Evolutionary conservation across 352 stramenopile genomes (phyloP), one percentile per base, ranked within the genome.

Genomic region (Saprolegnia diclina): DNA sequence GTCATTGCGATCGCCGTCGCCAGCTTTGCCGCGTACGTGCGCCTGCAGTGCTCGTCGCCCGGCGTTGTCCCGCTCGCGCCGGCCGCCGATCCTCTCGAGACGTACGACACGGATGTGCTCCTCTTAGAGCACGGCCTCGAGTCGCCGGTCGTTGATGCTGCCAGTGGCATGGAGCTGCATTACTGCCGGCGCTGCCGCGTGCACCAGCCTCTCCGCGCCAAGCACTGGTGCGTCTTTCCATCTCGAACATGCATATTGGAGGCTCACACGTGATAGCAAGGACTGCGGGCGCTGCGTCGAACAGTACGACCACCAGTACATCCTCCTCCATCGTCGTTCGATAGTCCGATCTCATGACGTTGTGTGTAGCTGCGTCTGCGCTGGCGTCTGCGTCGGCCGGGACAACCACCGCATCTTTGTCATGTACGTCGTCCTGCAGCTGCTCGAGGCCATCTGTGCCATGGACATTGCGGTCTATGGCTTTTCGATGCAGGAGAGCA

Each of bases 241-340:
- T 45, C 26, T 26, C 3, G 32, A 4, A 0, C 45, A 22, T 45
- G 40, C 24, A 26, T 45, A 11, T 73, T 22, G 14, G 46, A 26
- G 46, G 10, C 24, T 18, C 18, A 71, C 19, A 55, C 64, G 54
- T 53, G 14, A 10, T 69, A 91, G 83, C 67, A 89, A 89, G 70
- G 80, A 90, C 67, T 92, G 85, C 62, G 75, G 77, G 53, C 79
- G 77, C 14, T 92, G 85, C 67, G 84, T 88, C 22, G 73, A 75
- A 9, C 85, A 92, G 68, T 92, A 92, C 46, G 85, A 92, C 61
- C 85, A 92, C 66, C 85, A 92, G 84, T 92, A 76, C 64, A 77
- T 77, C 11, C 21, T 57, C 6, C 19, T 19, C 29, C 21, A 21
- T n/a, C 38, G 7, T 46, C 52, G 24, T 48, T 61, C 5, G 11